Evolutionary conservation across 495 filamentous ascomycete genomes (phyloP).

Genomic region (Penicillium daleae): DNA sequence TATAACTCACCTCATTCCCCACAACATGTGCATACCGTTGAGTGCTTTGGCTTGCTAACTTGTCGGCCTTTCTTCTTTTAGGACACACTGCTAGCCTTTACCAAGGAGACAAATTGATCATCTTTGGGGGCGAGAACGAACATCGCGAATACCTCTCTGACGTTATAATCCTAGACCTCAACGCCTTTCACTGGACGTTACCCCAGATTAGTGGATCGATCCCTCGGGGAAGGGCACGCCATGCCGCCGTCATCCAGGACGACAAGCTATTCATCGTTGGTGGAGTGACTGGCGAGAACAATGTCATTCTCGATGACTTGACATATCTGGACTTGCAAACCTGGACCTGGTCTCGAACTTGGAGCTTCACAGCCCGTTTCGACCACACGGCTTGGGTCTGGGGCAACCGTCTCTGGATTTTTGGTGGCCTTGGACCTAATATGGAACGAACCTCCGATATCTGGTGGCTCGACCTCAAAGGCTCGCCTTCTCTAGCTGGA

Average conservation of each 20-base stretch:
- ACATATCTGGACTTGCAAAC: constrained; percentile 96
- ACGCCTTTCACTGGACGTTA: constrained; percentile 91
- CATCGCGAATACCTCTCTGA: constrained; percentile 94
- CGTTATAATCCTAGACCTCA: constrained; percentile 92
- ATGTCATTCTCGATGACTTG: constrained; percentile 88
- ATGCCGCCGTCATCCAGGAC: constrained; percentile 92
- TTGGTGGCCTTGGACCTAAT: constrained; percentile 88
- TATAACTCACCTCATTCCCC: constrained; percentile 31
- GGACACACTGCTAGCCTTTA: constrained; percentile 96
- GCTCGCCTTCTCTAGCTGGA: constrained; percentile 75
- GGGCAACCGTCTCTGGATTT: constrained; percentile 94
- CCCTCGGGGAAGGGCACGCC: constrained; percentile 86
- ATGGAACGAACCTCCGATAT: constrained; percentile 96
- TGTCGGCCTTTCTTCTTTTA: constrained; percentile 35
- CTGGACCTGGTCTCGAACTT: constrained; percentile 95
- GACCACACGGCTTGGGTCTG: constrained; percentile 94
- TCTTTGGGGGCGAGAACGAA: constrained; percentile 98
- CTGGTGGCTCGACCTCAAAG: constrained; percentile 95
- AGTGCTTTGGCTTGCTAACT: neutral
- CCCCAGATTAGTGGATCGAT: constrained; percentile 81
- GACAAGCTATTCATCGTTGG: constrained; percentile 95
- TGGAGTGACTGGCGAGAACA: constrained; percentile 85
- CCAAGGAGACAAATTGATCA: constrained; percentile 88
- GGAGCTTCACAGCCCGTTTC: constrained; percentile 91
- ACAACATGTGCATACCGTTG: neutral